Base-by-base conservation (phyloP, 2,329 filamentous ascomycete genomes). In the Fusarium miscanthi region DNA sequence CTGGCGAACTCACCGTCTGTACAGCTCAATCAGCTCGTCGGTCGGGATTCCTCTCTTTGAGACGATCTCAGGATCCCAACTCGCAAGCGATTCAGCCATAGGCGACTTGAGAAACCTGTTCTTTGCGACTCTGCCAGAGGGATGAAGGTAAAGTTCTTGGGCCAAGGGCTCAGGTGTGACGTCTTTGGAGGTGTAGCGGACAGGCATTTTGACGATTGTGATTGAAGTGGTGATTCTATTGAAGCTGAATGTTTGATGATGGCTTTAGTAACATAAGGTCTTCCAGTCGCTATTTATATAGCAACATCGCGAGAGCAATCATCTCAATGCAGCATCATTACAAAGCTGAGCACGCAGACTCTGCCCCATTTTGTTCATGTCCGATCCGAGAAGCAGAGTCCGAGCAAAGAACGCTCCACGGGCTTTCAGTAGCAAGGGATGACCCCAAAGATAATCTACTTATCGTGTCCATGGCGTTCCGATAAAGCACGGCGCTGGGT, bases 81-180 rank as follows among this genome's bases (percentile, higher is more conserved):
- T 88, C 0, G 90, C 88, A 21, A 92, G 82, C 6, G 84, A 82
- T 79, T 93, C 91, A 1, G 88, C 88, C 90, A 93, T 92, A 46
- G 91, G 88, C 5, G 84, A 88, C 80, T 93, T 93, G 72, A 92
- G 79, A 76, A 92, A 90, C 30, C 90, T 84, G 78, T 92, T 93
- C 56, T 86, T 87, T 6, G 90, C 90, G 85, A 85, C 72, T 82
- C 74, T 31, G 76, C 85, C 42, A 85, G 80, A 64, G 30, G 77
- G 87, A 14, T 81, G 74, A 67, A 87, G 87, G 19, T 79, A 77
- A 61, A 89, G 80, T 13, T 86, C 83, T 67, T 84, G 74, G 9
- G 80, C 84, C 33, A 89, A 77, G 41, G 75, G 74, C 63, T 54
- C 60, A 11, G 73, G 60, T 30, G 62, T 72, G 3, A 71, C 66